Evolutionary conservation across 108 stramenopile species (phyloP).

Genomic region (Skeletonema menzelii): DNA sequence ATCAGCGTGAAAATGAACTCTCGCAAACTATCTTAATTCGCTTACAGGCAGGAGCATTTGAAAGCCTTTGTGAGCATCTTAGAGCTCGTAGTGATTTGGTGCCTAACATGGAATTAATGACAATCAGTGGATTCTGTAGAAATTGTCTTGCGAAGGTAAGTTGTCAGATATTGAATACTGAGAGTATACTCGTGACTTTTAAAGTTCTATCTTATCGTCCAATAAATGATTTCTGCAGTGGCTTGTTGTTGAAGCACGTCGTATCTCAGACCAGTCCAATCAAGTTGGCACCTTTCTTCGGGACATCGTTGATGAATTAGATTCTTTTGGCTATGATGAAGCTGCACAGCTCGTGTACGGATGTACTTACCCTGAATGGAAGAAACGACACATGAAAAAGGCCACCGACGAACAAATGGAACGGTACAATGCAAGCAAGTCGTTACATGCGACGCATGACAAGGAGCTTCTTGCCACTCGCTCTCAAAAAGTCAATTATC

Average conservation of each 20-base stretch:
- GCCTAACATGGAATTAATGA: conserved; percentile 92
- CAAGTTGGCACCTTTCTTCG: conserved; percentile 12
- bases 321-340: conserved; percentile 86
- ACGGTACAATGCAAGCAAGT: conserved; percentile 69
- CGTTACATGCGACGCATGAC: conserved; percentile 77
- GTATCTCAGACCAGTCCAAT: conserved; percentile 49
- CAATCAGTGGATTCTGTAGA: conserved; percentile 88
- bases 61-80: conserved; percentile 68
- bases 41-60: conserved; percentile 83
- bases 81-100: conserved; percentile 76
- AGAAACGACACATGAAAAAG: conserved; percentile 72
- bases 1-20: neutral
- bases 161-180: neutral
- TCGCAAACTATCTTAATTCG: conserved; percentile 28
- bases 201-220: neutral
- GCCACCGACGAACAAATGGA: conserved; percentile 83
- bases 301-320: conserved; percentile 45
- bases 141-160: conserved; percentile 91
- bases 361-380: conserved; percentile 83
- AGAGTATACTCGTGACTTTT: neutral
- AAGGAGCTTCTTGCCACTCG: conserved; percentile 63
- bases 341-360: conserved; percentile 86
- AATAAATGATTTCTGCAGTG: conserved; percentile 58
- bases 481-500: conserved; percentile 8
- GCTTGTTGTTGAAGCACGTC: conserved; percentile 81